Percentiles rank a stretch among this genome's conserved stretches.
These are phyloP conservation scores for Paragyromitra xinjiangensis DNA, from an alignment of 495 filamentous ascomycete genomes.

Conservation along the genomic window DNA sequence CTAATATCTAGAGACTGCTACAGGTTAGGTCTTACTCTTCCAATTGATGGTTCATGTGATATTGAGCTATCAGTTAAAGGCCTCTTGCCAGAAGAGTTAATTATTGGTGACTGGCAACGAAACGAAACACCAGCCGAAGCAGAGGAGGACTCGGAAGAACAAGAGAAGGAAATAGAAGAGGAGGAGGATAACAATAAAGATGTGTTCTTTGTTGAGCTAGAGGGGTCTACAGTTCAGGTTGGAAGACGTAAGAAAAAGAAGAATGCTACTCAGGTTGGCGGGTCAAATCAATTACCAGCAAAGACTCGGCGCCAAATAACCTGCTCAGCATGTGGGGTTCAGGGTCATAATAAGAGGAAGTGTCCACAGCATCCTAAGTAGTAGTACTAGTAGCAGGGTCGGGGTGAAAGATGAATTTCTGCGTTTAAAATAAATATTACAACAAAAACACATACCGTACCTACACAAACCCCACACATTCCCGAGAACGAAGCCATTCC, in stretches of 20 bases:
- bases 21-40: conserved; percentile 3
- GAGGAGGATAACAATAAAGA: conserved; percentile 19
- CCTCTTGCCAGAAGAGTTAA: not conserved
- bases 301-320: not conserved
- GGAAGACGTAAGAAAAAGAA: conserved; percentile 3
- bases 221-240: conserved; percentile 11
- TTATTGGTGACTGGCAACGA: conserved; percentile 1
- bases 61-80: conserved; percentile 7
- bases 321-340: conserved; percentile 2
- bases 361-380: not conserved
- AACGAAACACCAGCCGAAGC: not conserved
- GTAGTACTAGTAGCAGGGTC: too few species aligned
- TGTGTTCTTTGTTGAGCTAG: conserved; percentile 18
- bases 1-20: not conserved
- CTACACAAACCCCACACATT: not conserved
- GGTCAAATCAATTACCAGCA: too few species aligned
- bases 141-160: not conserved
- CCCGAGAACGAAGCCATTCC: not conserved
- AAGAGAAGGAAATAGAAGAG: not conserved
- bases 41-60: conserved; percentile 13
- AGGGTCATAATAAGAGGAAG: conserved; percentile 2
- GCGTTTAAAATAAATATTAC: too few species aligned
- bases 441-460: too few species aligned
- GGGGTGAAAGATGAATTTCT: too few species aligned
- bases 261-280: too few species aligned